A percentile compares a stretch with the other conserved stretches of the same genome.
Evolutionary conservation across 106 monocot species (phyloP).

Genomic region (Dendrobium catenatum): DNA sequence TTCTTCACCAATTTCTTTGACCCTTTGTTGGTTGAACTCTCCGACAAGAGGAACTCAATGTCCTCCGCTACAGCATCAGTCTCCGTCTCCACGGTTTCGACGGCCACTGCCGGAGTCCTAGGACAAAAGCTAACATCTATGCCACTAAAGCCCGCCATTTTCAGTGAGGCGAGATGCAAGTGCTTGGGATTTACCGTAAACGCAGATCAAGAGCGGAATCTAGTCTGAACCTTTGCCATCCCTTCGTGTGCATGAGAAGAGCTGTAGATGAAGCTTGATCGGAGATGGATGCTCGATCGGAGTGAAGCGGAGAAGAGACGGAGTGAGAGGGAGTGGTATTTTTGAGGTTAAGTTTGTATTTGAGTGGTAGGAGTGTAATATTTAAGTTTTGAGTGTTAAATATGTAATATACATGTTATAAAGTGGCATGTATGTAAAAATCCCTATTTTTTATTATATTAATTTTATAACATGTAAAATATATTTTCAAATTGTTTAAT

Average conservation of each 20-base stretch:
- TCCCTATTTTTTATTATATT: no score
- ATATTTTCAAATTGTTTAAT: no score
- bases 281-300: constrained; percentile 28
- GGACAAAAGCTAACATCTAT: constrained; percentile 14
- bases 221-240: neutral
- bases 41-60: constrained; percentile 60
- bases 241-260: constrained; percentile 4
- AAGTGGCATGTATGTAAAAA: no score
- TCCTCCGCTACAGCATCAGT: constrained; percentile 24
- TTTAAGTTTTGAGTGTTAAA: no score
- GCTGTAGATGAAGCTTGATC: constrained; percentile 33
- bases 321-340: no score
- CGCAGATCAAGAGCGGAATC: neutral
- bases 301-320: no score
- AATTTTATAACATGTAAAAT: no score
- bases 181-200: constrained; percentile 5
- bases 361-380: no score
- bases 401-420: no score
- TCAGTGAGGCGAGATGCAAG: neutral
- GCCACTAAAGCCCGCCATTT: constrained; percentile 12
- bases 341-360: no score
- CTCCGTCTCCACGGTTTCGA: constrained; percentile 25
- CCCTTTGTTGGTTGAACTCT: constrained; percentile 12
- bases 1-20: constrained; percentile 36
- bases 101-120: constrained; percentile 14